Percentiles rank a stretch among this genome's conserved stretches.
Evolutionary conservation across 2,329 filamentous ascomycete genomes (phyloP).

Genomic region (Hymenotorrendiella dingleyae): DNA sequence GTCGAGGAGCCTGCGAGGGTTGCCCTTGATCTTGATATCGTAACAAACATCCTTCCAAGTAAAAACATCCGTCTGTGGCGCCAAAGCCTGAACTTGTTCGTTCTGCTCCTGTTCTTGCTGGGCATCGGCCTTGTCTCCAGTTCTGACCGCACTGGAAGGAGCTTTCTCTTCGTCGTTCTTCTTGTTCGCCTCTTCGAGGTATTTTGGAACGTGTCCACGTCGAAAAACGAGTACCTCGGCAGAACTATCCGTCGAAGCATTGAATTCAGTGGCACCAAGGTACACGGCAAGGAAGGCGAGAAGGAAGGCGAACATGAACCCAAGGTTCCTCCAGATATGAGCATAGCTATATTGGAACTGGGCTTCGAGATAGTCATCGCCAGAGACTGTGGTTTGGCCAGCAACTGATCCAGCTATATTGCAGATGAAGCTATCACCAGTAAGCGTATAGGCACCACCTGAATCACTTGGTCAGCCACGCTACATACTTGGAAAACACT

Average conservation of each 20-base stretch:
- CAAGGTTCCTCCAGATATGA: constrained; percentile 47
- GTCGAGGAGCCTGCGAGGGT: constrained; percentile 59
- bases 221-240: constrained; percentile 73
- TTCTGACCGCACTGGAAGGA: constrained; percentile 5
- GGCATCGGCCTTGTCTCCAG: constrained; percentile 10
- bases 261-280: constrained; percentile 57
- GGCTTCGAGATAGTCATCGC: constrained; percentile 50
- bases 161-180: constrained; percentile 26
- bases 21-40: constrained; percentile 65
- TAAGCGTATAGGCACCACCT: constrained; percentile 38
- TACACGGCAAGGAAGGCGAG: constrained; percentile 57
- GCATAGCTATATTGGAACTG: constrained; percentile 47
- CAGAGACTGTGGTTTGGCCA: constrained; percentile 47
- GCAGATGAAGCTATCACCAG: constrained; percentile 41
- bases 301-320: constrained; percentile 62
- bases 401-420: constrained; percentile 50
- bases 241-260: constrained; percentile 63
- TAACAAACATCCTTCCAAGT: constrained; percentile 52
- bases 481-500: no score
- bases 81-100: constrained; percentile 23
- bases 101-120: constrained; percentile 20
- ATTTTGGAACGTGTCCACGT: constrained; percentile 41
- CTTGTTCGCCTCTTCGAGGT: constrained; percentile 36
- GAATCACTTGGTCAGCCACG: not conserved
- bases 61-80: constrained; percentile 28